Base-by-base conservation (phyloP, 768 basidiomycete species). In the Lepiota venenata region DNA sequence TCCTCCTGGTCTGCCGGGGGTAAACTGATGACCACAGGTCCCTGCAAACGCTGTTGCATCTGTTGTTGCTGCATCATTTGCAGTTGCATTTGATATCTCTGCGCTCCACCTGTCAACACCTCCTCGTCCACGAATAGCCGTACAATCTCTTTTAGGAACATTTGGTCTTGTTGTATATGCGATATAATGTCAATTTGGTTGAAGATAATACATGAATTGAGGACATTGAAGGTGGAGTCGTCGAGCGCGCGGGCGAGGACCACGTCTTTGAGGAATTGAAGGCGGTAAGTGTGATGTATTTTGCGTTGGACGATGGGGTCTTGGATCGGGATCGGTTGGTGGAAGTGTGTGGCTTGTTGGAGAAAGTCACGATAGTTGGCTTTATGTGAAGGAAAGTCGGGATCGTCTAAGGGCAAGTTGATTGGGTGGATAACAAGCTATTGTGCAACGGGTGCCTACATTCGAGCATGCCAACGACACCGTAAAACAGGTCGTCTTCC, bases 151-250 rank as follows among this genome's bases (percentile, higher is more conserved):
- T 78, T 76, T 35, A 98, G 74, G 66, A 98, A 90, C 10, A 70
- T 65, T 1, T 79, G 79, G 61, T 97, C 91, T 54, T 78, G 80
- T 65, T 93, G 90, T 32, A 98, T 81, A 64, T 96, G 85, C 46
- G 79, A 83, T 64, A 99, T 94, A 64, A 99, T 98, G 70, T 99
- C 97, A 63, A 96, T 93, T 68, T 99, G 96, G 72, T 98, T 97
- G 81, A 95, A 98, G 66, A 98, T 93, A 68, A 99, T 93, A 71
- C 91, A 91, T 1, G 93, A 94, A 71, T 94, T 98, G 65, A 98
- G 82, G 62, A 97, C 92, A 64, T 93, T 93, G 79, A 98, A 96
- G 0, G 95, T 98, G 2, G 91, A 88, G 69, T 99, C 97, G 63
- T 99, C 97, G 46, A 98, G 81, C 1, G 88, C 87, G 15, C 97